Evolutionary conservation across 805 yeast species (phyloP).

Genomic region (Candida takata): DNA sequence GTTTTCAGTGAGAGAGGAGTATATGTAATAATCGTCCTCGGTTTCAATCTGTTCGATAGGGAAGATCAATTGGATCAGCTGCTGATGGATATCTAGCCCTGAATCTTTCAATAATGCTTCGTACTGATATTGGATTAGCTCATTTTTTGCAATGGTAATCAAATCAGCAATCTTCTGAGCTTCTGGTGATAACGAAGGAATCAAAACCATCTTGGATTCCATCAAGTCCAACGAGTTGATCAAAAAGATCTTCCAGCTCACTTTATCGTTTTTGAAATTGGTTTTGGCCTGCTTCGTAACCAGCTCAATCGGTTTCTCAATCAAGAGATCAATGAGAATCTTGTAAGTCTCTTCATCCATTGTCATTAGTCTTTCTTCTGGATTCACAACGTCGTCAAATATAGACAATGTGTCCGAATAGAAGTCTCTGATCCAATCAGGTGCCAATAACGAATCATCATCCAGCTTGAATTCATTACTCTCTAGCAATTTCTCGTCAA

Average conservation of each 20-base stretch:
- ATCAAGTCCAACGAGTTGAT: conserved; percentile 58
- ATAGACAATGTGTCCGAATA: conserved; percentile 53
- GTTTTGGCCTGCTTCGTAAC: conserved; percentile 22
- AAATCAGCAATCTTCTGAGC: conserved; percentile 26
- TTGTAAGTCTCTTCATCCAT: conserved; percentile 30
- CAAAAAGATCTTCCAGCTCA: conserved; percentile 33
- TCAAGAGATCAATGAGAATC: conserved; percentile 33
- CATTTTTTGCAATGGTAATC: conserved; percentile 30
- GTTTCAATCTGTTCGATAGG: conserved; percentile 43
- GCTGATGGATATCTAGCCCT: conserved; percentile 51
- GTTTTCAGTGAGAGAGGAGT: conserved; percentile 59
- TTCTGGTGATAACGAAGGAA: conserved; percentile 32
- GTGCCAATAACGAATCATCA: conserved; percentile 60
- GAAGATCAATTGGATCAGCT: conserved; percentile 65
- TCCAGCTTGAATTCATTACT: conserved; percentile 27
- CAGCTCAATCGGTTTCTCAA: conserved; percentile 33
- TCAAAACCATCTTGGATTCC: conserved; percentile 42
- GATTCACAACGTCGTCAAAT: conserved; percentile 17
- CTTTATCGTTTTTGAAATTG: conserved; percentile 15
- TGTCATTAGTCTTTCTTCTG: conserved; percentile 29
- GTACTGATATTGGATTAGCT: conserved; percentile 40
- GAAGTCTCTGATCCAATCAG: conserved; percentile 76
- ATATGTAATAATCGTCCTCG: conserved; percentile 56
- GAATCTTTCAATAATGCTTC: conserved; percentile 43
- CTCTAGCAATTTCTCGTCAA: conserved; percentile 18